A percentile compares a stretch with the other conserved stretches of the same genome.
Conservation (phyloP, 495 filamentous ascomycete genomes). For the Daldinia vernicosa region DNA sequence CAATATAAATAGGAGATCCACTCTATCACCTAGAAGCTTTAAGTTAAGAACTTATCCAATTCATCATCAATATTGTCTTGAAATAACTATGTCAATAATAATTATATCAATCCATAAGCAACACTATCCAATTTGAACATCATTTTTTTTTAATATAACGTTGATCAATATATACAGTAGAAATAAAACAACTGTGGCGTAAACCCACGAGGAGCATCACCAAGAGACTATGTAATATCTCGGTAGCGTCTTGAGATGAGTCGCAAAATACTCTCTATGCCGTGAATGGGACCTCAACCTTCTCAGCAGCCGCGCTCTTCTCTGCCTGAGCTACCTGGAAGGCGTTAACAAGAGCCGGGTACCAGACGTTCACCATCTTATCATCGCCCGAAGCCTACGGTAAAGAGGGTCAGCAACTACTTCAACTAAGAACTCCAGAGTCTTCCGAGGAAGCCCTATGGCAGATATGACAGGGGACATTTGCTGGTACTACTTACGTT, state of each 20-base stretch:
- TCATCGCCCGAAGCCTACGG: slow-evolving; percentile 48
- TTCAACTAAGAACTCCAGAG: neutral
- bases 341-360: slow-evolving; percentile 55
- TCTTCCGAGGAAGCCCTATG: no score
- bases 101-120: neutral
- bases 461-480: no score
- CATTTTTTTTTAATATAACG: neutral
- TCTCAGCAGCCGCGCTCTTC: slow-evolving; percentile 23
- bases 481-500: slow-evolving; percentile 34
- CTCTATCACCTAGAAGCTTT: neutral
- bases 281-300: slow-evolving; percentile 35
- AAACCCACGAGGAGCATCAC: neutral
- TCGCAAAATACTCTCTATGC: slow-evolving; percentile 2
- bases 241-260: neutral
- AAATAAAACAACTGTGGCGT: neutral
- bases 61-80: neutral
- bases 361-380: slow-evolving; percentile 58
- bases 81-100: neutral
- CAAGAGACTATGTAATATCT: neutral
- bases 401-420: neutral
- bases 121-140: neutral
- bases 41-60: neutral
- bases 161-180: slow-evolving; percentile 16
- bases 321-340: slow-evolving; percentile 44
- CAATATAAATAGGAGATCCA: neutral